Evolutionary conservation across 192 early-diverging fungal species (phyloP), one percentile per base, ranked within the genome.

Genomic region (Blastocladiella britannica): DNA sequence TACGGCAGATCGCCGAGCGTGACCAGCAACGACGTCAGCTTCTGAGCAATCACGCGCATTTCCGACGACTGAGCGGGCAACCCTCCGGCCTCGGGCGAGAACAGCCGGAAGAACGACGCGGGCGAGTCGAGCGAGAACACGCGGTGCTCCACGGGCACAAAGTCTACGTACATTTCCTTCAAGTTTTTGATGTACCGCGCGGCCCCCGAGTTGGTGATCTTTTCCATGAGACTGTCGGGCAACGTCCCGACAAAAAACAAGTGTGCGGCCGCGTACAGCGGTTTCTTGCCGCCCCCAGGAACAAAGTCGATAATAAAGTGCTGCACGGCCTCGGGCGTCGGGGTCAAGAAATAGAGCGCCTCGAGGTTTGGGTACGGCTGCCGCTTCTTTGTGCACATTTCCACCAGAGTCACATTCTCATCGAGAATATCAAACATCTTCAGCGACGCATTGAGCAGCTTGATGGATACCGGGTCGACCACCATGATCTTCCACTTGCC

Each of bases 1-100:
- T 87, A 79, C 3, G 95, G 95, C 60, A 82, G 85, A 55, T 94
- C 91, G 29, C 88, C 90, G 23, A 97, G 66, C 7, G 87, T 82
- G 3, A 81, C 83, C 56, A 91, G 81, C 1, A 95, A 81, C 22
- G 89, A 91, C 5, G 87, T 75, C 18, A 99, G 65, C 78, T 61
- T 55, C 54, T 70, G 69, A 5, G 77, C 70, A 47, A 75, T 63
- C 15, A 53, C 53, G 24, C 60, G 54, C 15, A 78, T 37, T 58
- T 78, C 73, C 56, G 55, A 77, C 62, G 61, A 78, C 72, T 52
- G 76, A 64, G 60, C 37, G 52, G 70, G 58, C 30, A 67, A 57
- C 12, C 51, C 25, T 20, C 63, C 60, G 56, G 66, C 64, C 27
- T 69, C 64, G 20, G 82, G 71, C 51, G 81, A 82, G 66, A 79